Evolutionary conservation across 1,284 basidiomycete genomes (phyloP), one percentile per base, ranked within the genome.

Genomic region (Cystobasidium slooffiae): DNA sequence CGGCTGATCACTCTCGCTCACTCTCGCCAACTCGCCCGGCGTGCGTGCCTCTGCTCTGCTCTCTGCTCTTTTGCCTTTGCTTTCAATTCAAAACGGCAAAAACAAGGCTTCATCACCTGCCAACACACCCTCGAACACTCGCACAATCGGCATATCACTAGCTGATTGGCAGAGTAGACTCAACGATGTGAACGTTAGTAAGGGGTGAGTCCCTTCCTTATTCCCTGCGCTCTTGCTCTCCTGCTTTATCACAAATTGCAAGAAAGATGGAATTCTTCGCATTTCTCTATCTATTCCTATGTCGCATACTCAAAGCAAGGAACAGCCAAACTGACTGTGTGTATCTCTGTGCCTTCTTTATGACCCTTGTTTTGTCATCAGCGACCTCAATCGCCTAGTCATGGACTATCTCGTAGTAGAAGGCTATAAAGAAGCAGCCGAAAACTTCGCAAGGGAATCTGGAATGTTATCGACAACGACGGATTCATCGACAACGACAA

Each of bases 341-440:
- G 47, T 51, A 14, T 20, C 47, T 14, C 24, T 46, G 75, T 79
- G 86, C 74, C 78, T 77, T 74, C 61, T 49, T 49, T 44, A 12
- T 44, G 16, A 10, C 39, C 58, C 51, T 51, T 47, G 55, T 44
- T 8, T 20, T 39, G 37, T 39, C 12, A 39, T 73, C 77, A 91
- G 96, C 83, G 95, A 99, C 82, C 85, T 99, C 75, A 97, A 99
- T 82, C 88, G 90, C 5, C 87, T 99, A n/a, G 89, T 99, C 61
- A 95, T 97, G 89, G 94, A 99, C 83, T 99, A 97, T 83, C 90
- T 99, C 74, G 91, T 98, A 76, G 94, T 97, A 72, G 95, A 98
- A 82, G 96, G 96, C 1, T 97, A 96, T 86, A 94, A 95, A 81
- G 90, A 92, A 24, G 94, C 97, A 0, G 96, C 97, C 0, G 91